Base-by-base conservation (phyloP, 371 early-diverging fungal genomes). In the Apophysomyces variabilis region DNA sequence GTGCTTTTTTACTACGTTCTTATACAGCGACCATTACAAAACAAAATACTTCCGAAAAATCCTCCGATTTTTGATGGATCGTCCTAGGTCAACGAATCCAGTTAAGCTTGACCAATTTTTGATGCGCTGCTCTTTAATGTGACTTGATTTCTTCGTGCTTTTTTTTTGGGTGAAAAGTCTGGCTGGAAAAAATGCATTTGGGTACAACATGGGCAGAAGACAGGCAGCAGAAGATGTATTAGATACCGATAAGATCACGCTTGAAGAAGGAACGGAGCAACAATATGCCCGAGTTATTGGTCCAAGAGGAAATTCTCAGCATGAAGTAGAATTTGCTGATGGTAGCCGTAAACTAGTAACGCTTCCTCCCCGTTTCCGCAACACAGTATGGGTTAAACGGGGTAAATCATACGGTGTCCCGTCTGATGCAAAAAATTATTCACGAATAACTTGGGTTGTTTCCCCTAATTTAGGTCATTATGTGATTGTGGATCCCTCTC, bases 321-420 rank as follows among this genome's bases (percentile, higher is more conserved):
- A 91, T 74, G 90, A 91, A 70, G 86, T 90, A 7, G 87, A 85
- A 56, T 86, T 86, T 54, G 68, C 78, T 0, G 82, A 89, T 45
- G 83, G 84, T 7, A 68, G 66, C 7, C 76, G 68, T 36, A 85
- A 83, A 38, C 79, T 93, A 38, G 94, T 87, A 60, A 85, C 82
- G 60, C 74, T 95, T 61, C 95, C 94, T 21, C 87, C 92, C 21
- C 86, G 83, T 64, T 95, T 90, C 79, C 87, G 92, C 65, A 92
- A 89, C 66, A 71, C 90, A 5, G 87, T 95, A 60, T 95, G 94
- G 94, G 89, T 95, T 38, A 93, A 93, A 72, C 78, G 93, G 76
- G 94, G 94, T 83, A 74, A 61, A 60, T 60, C 32, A 26, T 2
- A 26, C 32, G 32, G 32, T 26, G 32, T 26, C 32, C 32, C 32